These are phyloP conservation scores for Miscanthus lutarioriparius DNA, from an alignment of 176 grass and related monocot genomes.

Conservation along the genomic window DNA sequence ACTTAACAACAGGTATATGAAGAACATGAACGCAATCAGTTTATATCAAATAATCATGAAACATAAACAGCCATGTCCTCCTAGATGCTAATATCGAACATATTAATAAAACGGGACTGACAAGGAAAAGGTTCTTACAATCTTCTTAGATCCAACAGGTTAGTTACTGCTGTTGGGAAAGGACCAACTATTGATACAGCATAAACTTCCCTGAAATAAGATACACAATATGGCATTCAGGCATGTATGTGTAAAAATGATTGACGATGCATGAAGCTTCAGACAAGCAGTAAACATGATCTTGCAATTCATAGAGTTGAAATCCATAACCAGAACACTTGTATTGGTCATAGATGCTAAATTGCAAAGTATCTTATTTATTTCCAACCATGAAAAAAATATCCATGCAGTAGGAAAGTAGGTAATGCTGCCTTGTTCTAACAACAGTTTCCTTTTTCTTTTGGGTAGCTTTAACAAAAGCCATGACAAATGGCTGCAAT, in stretches of 20 bases:
- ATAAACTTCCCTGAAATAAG: slow-evolving; percentile 93
- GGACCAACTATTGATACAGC: slow-evolving; percentile 95
- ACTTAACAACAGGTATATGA: not conserved
- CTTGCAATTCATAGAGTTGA: not conserved
- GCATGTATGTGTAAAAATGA: not conserved
- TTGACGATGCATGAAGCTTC: not conserved
- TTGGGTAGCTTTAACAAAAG: not conserved
- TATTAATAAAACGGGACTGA: not conserved
- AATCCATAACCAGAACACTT: not conserved
- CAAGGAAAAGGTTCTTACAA: slow-evolving; percentile 63
- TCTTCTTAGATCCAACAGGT: slow-evolving; percentile 91
- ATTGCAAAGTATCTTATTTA: slow-evolving; percentile 4
- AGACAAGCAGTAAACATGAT: slow-evolving; percentile 20
- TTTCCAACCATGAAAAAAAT: not conserved
- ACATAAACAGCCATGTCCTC: not conserved
- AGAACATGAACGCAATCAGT: slow-evolving; percentile 1
- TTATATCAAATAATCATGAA: not conserved
- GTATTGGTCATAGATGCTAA: slow-evolving; percentile 3
- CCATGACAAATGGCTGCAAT: not conserved
- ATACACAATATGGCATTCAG: slow-evolving; percentile 17
- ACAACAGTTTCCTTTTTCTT: not conserved
- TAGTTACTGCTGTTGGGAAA: slow-evolving; percentile 95
- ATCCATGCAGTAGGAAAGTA: not conserved
- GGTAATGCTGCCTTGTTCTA: not conserved
- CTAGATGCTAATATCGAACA: not conserved